A percentile compares a stretch with the other conserved stretches of the same genome.
phyloP scores from a whole-genome alignment of 2,329 filamentous ascomycete genomes.

The Ophiostoma fasciatum region DNA sequence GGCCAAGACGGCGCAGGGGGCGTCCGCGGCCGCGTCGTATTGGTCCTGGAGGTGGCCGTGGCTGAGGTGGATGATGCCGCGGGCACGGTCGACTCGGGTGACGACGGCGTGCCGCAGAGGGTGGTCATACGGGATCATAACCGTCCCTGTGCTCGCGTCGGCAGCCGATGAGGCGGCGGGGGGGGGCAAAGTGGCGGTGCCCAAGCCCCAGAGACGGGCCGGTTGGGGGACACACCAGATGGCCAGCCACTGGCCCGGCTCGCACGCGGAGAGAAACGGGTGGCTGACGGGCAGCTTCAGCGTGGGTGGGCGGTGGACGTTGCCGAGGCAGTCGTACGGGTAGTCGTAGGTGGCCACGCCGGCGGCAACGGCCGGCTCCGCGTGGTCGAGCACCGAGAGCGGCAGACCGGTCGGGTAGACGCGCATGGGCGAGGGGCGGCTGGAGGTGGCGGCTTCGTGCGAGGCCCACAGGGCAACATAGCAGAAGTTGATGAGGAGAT shows the following conservation, averaged over 20 bases:
- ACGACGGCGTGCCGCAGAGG: conserved; percentile 1
- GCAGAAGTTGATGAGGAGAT: conserved; percentile 72
- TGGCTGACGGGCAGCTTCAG: too few species aligned
- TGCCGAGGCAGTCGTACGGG: too few species aligned
- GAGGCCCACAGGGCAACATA: conserved; percentile 37
- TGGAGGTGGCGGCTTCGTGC: not conserved
- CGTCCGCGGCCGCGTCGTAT: not conserved
- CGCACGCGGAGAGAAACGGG: too few species aligned
- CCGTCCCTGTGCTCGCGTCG: too few species aligned
- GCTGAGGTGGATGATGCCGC: conserved; percentile 13
- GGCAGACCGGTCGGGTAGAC: not conserved
- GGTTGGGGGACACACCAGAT: too few species aligned
- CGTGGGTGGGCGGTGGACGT: too few species aligned
- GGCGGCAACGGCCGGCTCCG: too few species aligned
- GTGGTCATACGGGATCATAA: not conserved
- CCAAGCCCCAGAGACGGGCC: too few species aligned
- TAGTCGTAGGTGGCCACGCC: conserved; percentile 16
- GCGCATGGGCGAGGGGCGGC: not conserved
- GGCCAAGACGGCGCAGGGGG: not conserved
- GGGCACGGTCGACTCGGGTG: not conserved
- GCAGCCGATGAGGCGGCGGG: too few species aligned
- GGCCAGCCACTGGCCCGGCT: conserved; percentile 5
- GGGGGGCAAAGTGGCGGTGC: too few species aligned
- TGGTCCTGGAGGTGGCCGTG: not conserved
- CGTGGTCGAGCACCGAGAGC: not conserved